Conservation (phyloP, 2,329 filamentous ascomycete genomes). For the Sporothrix inflata region DNA sequence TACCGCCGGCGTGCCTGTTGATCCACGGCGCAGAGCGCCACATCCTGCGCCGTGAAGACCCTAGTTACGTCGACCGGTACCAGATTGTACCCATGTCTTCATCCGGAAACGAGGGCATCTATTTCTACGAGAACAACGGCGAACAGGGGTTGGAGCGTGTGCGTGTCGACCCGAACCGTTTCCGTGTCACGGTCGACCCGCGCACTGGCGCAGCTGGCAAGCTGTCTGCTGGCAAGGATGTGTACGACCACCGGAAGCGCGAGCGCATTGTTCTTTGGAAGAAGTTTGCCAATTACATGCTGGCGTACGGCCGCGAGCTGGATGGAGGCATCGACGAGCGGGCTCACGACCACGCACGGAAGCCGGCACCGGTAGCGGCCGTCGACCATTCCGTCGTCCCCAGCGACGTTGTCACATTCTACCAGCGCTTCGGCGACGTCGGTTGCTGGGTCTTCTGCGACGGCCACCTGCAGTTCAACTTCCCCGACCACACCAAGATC, state of each 20-base stretch:
- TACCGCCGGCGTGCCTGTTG: slow-evolving; percentile 72
- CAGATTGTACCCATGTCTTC: slow-evolving; percentile 63
- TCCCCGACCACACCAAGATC: slow-evolving; percentile 85
- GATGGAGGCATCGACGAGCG: slow-evolving; percentile 46
- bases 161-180: slow-evolving; percentile 66
- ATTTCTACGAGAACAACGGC: slow-evolving; percentile 74
- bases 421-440: slow-evolving; percentile 79
- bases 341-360: slow-evolving; percentile 45
- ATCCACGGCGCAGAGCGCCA: slow-evolving; percentile 73
- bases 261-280: slow-evolving; percentile 71
- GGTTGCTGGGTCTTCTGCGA: slow-evolving; percentile 82
- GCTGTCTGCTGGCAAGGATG: slow-evolving; percentile 64
- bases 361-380: slow-evolving; percentile 44
- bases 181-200: slow-evolving; percentile 58
- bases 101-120: slow-evolving; percentile 50
- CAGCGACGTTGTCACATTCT: slow-evolving; percentile 72
- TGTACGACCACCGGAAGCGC: slow-evolving; percentile 67
- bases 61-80: slow-evolving; percentile 58
- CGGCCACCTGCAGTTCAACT: slow-evolving; percentile 81
- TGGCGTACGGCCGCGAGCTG: slow-evolving; percentile 73
- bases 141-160: slow-evolving; percentile 65
- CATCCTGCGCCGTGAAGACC: slow-evolving; percentile 63
- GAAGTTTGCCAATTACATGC: slow-evolving; percentile 76
- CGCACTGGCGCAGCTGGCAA: slow-evolving; percentile 62
- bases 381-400: slow-evolving; percentile 47